These are phyloP conservation scores for Blastobotrys peoriensis DNA, from an alignment of 805 yeast species.

Conservation along the genomic window DNA sequence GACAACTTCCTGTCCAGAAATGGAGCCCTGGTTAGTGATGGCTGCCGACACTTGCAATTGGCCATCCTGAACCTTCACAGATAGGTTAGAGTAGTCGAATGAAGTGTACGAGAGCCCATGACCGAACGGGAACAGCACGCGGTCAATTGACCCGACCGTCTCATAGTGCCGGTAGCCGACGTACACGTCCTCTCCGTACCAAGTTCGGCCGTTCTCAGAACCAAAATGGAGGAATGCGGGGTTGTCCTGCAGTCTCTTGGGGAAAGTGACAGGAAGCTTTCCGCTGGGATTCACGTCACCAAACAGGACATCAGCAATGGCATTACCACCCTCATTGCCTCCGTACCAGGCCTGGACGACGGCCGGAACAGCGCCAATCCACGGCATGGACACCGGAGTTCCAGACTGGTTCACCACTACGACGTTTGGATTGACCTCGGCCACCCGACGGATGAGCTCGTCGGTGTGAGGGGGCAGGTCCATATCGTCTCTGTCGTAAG, in stretches of 20 bases:
- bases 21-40: slow-evolving; percentile 44
- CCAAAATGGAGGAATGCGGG: slow-evolving; percentile 22
- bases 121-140: slow-evolving; percentile 56
- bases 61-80: not conserved
- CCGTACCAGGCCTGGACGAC: slow-evolving; percentile 52
- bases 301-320: slow-evolving; percentile 51
- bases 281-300: slow-evolving; percentile 56
- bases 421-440: slow-evolving; percentile 40
- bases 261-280: slow-evolving; percentile 48
- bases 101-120: slow-evolving; percentile 55
- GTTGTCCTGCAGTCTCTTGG: slow-evolving; percentile 38
- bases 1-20: slow-evolving; percentile 48
- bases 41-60: slow-evolving; percentile 30
- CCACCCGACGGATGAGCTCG: slow-evolving; percentile 36
- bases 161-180: slow-evolving; percentile 60
- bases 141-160: slow-evolving; percentile 36
- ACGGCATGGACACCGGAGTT: slow-evolving; percentile 51
- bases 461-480: slow-evolving; percentile 39
- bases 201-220: slow-evolving; percentile 41
- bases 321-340: slow-evolving; percentile 53
- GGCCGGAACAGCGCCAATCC: slow-evolving; percentile 39
- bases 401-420: slow-evolving; percentile 50
- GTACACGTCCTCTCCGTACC: slow-evolving; percentile 59
- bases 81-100: slow-evolving; percentile 39
- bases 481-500: slow-evolving; percentile 44